Evolutionary conservation across 805 yeast genomes (phyloP), one percentile per base, ranked within the genome.

Genomic region (Komagataella populi): DNA sequence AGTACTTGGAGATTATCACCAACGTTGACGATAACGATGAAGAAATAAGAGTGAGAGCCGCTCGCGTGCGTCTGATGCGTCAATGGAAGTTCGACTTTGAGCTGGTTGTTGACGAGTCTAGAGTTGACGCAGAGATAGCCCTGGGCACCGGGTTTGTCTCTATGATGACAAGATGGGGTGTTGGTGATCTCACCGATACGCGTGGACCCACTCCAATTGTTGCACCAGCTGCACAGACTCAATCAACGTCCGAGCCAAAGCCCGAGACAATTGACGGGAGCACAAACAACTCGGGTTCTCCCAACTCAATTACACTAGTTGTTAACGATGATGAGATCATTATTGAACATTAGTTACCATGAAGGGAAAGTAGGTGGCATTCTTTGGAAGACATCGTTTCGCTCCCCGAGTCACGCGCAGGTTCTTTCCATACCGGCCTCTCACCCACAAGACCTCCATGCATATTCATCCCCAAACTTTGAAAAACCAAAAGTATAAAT

Each of bases 151-250:
- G 74, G 1, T 81, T 80, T 56, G 63, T 78, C 51, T 71, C 83
- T 17, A 79, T 81, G 81, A 68, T 77, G 66, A 77, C 84, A n/a
- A 81, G 79, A 63, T 81, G 87, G 87, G 80, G 80, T 20, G 61
- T 69, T 49, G 81, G 81, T 50, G 77, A 70, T 59, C 66, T 65
- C 54, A 76, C 81, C 14, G 73, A 70, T 50, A 76, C 82, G 23
- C 67, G 72, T 48, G 82, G 82, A 16, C 82, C 82, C 23, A 74
- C 80, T 6, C 63, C 46, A 53, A 54, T 67, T 47, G 56, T 60
- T 7, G 45, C 20, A 39, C 24, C 43, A 39, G 22, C 50, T 6
- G 49, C 48, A 30, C 39, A 30, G 10, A 30, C 39, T 30, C 39
- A 30, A 14, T 30, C 39, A 8, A 30, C 10, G 39, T 30, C 39